Evolutionary conservation across 139 green algal species (phyloP), one percentile per base, ranked within the genome.

Genomic region (Picochlorum sp.): DNA sequence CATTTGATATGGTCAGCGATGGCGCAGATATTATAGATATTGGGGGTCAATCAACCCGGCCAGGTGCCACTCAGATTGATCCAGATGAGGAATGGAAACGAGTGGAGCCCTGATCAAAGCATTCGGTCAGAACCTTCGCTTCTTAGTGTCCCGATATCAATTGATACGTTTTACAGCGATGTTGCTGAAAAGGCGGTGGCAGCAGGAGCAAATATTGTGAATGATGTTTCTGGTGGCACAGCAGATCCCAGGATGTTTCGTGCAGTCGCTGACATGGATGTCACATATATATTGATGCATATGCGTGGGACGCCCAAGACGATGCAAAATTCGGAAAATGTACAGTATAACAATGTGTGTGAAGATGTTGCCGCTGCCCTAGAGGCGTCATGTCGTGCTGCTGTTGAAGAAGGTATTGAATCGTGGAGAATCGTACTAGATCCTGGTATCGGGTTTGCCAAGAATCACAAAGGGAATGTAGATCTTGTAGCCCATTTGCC

Each of bases 261-360:
- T 6, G 60, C 71, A 64, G 88, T 95, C 20, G 83, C 83, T 0
- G 18, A 74, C 21, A 72, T 95, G 30, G 80, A 82, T 2, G 85
- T 96, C 61, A 84, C 94, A 1, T 96, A 95, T 72, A 72, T 96
- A 23, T 57, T 96, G 28, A 98, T 96, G 91, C 93, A 99, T 81
- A 94, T 95, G 81, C 84, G 93, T 4, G 93, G 93, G 4, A 78
- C 86, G 34, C 86, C 88, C 1, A 62, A 23, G 14, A 92, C 81
- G 38, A 98, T 99, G 93, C 60, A 71, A 44, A 41, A 57, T 2
- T 10, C 38, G 1, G 50, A 75, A 45, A 72, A 90, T 74, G 87
- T 78, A 1, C 38, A 51, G 0, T 92, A 95, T 61, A 62, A 15
- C 21, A 76, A 84, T 52, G 72, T 89, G 11, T 81, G 72, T n/a